Base-by-base conservation (phyloP, 495 filamentous ascomycete species). In the Staphylotrichum longicolle region DNA sequence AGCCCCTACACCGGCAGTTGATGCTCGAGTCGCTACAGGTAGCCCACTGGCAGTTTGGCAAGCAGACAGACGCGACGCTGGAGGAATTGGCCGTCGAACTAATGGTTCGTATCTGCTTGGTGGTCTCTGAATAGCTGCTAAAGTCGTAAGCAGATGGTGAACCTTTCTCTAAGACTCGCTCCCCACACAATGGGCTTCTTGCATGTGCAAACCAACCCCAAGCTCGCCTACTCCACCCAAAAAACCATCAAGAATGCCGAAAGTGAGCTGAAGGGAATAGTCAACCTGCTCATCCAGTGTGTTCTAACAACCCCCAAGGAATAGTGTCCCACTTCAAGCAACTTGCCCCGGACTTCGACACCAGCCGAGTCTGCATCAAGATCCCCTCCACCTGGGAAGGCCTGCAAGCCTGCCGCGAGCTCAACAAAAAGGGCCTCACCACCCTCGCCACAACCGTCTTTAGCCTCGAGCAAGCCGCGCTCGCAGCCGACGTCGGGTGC, bases 331-430 rank as follows among this genome's bases (percentile, higher is more conserved):
- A 63, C 57, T 81, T 83, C 68, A 68, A 74, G 37, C 68, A 76
- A 42, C 65, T 88, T 7, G 73, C 79, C 14, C 80, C 82, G 0
- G 60, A 55, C 5, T 82, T 85, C 63, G 73, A 82, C 35, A 54
- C 65, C n/a, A 68, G 70, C 6, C 76, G 83, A 59, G 72, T 88
- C 46, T 85, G 79, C 50, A 83, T 87, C 74, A 88, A 88, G 59
- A 80, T 88, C 52, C 83, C 83, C 2, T 74, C 78, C 32, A 88
- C 85, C 6, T 86, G 83, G 80, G 83, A 87, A 67, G 86, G 86
- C 4, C 69, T 88, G 20, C 76, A 82, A 67, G 86, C 85, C 34
- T 88, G 85, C 66, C 74, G 75, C 6, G 74, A 74, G n/a, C 73
- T 89, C 12, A 80, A 86, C 62, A 63, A 67, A 11, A 63, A 72